phyloP scores from a whole-genome alignment of 2,329 filamentous ascomycete genomes.

The Xylariaceae sp. region DNA sequence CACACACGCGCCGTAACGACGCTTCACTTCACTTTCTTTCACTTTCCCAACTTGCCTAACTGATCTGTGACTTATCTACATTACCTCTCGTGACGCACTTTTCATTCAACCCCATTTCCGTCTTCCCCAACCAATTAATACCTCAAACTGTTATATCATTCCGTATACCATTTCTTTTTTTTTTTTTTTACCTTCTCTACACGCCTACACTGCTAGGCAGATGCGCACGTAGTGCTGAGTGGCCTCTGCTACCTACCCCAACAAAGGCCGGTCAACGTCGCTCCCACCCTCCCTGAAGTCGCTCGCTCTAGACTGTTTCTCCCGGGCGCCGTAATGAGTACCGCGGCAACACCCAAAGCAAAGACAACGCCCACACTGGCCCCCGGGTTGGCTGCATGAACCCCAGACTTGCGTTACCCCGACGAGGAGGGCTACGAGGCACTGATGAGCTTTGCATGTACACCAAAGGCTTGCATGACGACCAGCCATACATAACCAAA shows the following conservation, averaged over 20 bases:
- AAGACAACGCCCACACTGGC: slow-evolving; percentile 18
- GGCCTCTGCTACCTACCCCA: neutral
- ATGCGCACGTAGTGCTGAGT: neutral
- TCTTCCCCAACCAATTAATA: too few species aligned
- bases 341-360: slow-evolving; percentile 10
- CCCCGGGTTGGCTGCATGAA: slow-evolving; percentile 27
- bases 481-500: neutral
- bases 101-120: too few species aligned
- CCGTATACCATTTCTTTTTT: too few species aligned
- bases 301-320: slow-evolving; percentile 7
- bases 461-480: slow-evolving; percentile 12
- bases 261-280: slow-evolving; percentile 7
- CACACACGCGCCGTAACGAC: too few species aligned
- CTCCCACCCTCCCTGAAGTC: slow-evolving; percentile 6
- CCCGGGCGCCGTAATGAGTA: slow-evolving; percentile 1
- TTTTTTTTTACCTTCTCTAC: too few species aligned
- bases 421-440: neutral
- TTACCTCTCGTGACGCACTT: too few species aligned
- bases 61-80: too few species aligned
- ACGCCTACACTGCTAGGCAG: neutral
- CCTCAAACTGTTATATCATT: too few species aligned
- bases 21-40: too few species aligned
- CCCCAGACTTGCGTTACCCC: slow-evolving; percentile 24
- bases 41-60: too few species aligned
- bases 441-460: neutral